Percentiles rank a stretch among this genome's conserved stretches.
phyloP scores from a whole-genome alignment of 2,329 filamentous ascomycete genomes.

The Aspergillus sp. region DNA sequence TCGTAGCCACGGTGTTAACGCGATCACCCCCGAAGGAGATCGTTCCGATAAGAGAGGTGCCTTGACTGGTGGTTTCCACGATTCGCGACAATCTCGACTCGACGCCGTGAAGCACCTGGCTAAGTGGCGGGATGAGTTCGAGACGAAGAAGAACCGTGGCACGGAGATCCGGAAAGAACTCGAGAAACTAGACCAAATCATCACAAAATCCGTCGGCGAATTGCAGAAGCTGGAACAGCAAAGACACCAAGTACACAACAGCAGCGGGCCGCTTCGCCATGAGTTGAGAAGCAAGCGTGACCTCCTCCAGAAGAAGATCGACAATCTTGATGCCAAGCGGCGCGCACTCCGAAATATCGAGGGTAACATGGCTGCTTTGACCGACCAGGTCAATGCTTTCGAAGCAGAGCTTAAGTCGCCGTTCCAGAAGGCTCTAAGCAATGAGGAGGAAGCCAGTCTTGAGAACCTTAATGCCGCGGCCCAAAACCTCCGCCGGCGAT shows the following conservation, averaged over 20 bases:
- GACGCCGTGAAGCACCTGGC: slow-evolving; percentile 75
- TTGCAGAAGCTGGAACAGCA: slow-evolving; percentile 79
- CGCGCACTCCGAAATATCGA: slow-evolving; percentile 66
- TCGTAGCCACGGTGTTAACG: slow-evolving; percentile 84
- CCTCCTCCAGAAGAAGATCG: slow-evolving; percentile 70
- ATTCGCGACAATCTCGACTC: slow-evolving; percentile 81
- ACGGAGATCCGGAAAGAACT: slow-evolving; percentile 67
- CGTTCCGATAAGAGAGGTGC: slow-evolving; percentile 93
- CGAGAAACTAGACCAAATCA: slow-evolving; percentile 80
- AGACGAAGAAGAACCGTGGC: slow-evolving; percentile 63
- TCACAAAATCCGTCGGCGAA: slow-evolving; percentile 81
- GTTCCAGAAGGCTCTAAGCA: slow-evolving; percentile 86
- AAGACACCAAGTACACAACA: slow-evolving; percentile 73
- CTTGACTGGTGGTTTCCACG: slow-evolving; percentile 91
- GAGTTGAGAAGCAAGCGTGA: slow-evolving; percentile 75
- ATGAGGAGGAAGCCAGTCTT: slow-evolving; percentile 78
- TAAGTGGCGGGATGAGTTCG: slow-evolving; percentile 72
- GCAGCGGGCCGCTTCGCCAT: slow-evolving; percentile 75
- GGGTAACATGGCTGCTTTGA: slow-evolving; percentile 71
- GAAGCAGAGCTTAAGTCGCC: slow-evolving; percentile 79
- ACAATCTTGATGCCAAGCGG: slow-evolving; percentile 71
- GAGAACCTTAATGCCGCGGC: slow-evolving; percentile 68
- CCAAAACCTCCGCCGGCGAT: slow-evolving; percentile 73
- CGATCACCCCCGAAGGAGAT: slow-evolving; percentile 92
- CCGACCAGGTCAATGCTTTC: slow-evolving; percentile 72